These are phyloP conservation scores for Fagopyrum esculentum DNA, from an alignment of 148 eudicot species.

Conservation along the genomic window DNA sequence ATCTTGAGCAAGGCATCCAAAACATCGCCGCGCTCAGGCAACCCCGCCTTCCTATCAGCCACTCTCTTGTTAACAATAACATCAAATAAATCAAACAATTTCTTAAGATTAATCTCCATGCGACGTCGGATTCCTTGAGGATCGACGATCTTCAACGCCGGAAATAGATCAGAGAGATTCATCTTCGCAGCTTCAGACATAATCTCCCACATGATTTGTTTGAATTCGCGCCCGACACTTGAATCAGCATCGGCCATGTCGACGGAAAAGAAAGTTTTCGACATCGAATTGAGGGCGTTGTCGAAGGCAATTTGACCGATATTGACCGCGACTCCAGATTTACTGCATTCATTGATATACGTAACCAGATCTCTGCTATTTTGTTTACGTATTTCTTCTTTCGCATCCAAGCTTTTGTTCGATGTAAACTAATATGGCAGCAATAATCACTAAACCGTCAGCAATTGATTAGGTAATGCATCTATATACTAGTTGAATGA, in stretches of 20 bases:
- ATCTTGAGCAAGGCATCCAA: slow-evolving; percentile 12
- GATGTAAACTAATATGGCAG: neutral
- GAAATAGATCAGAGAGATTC: slow-evolving; percentile 11
- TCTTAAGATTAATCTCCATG: neutral
- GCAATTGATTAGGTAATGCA: neutral
- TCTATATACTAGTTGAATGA: neutral
- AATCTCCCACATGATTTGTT: neutral
- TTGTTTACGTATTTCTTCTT: neutral
- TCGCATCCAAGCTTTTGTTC: slow-evolving; percentile 8
- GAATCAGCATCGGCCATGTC: slow-evolving; percentile 13
- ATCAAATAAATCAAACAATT: slow-evolving; percentile 3
- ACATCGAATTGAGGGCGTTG: slow-evolving; percentile 7
- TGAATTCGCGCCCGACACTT: neutral
- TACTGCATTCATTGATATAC: neutral
- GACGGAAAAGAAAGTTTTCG: slow-evolving; percentile 10
- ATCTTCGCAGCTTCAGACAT: neutral
- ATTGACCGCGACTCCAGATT: slow-evolving; percentile 8
- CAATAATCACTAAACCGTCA: neutral
- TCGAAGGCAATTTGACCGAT: slow-evolving; percentile 14
- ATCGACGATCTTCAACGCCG: slow-evolving; percentile 10
- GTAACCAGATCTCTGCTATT: slow-evolving; percentile 1
- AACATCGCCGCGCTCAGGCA: neutral
- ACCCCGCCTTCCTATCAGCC: neutral
- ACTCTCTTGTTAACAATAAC: neutral
- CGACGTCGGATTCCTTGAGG: slow-evolving; percentile 12